phyloP scores from a whole-genome alignment of 352 stramenopile genomes.

The Phytophthora chlamydospora region DNA sequence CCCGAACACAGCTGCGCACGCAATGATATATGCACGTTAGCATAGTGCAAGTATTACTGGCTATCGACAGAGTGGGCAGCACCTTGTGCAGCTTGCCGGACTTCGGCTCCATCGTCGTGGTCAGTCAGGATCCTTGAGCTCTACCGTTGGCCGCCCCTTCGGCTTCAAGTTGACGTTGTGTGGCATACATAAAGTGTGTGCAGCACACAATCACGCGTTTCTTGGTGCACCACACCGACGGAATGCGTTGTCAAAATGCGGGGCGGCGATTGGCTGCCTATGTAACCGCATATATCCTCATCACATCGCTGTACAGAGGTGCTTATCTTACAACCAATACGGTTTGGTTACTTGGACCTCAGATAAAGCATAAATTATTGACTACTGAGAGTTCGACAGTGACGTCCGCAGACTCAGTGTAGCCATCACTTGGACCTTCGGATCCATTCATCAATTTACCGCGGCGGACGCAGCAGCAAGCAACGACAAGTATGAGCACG shows the following conservation, averaged over 20 bases:
- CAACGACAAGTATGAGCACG: slow-evolving; percentile 27
- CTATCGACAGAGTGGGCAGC: neutral
- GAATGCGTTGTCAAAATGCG: slow-evolving; percentile 25
- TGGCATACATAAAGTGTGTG: neutral
- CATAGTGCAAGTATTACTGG: neutral
- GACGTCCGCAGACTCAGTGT: slow-evolving; percentile 4
- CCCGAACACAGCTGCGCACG: slow-evolving; percentile 49
- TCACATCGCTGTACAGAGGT: neutral
- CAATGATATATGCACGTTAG: neutral
- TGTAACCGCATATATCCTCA: neutral
- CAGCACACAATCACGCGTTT: slow-evolving; percentile 13
- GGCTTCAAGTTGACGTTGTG: slow-evolving; percentile 21
- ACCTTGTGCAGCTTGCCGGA: slow-evolving; percentile 75
- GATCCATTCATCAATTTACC: slow-evolving; percentile 26
- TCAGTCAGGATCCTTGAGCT: slow-evolving; percentile 27
- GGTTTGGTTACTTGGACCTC: no score
- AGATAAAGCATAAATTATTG: no score
- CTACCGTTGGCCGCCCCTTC: slow-evolving; percentile 6
- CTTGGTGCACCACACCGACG: slow-evolving; percentile 10
- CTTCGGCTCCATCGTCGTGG: slow-evolving; percentile 53
- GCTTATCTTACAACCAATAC: neutral
- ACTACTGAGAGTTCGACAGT: no score
- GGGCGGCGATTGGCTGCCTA: slow-evolving; percentile 18
- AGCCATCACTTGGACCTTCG: slow-evolving; percentile 26
- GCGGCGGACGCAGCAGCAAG: neutral